Percentiles rank a stretch among this genome's conserved stretches.
Evolutionary conservation across 805 yeast genomes (phyloP).

Genomic region (Clavispora phyllophila): DNA sequence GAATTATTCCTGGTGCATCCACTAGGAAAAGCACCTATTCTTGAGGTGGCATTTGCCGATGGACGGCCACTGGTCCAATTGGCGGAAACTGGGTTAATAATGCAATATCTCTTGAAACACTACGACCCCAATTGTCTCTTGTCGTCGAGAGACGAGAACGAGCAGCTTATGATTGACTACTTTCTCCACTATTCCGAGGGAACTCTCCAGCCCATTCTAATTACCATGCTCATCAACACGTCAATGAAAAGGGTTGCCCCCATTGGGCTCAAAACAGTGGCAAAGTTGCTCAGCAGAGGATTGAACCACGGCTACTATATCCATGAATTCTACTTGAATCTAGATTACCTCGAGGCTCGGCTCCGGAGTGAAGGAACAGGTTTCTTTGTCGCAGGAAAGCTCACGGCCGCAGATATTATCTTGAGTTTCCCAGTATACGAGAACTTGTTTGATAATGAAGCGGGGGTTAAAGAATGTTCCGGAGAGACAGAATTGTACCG

Average conservation of each 20-base stretch:
- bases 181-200: conserved; percentile 59
- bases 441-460: conserved; percentile 25
- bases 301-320: conserved; percentile 45
- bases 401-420: conserved; percentile 57
- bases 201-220: conserved; percentile 47
- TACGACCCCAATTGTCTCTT: conserved; percentile 43
- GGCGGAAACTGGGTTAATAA: conserved; percentile 60
- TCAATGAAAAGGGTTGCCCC: conserved; percentile 43
- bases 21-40: conserved; percentile 58
- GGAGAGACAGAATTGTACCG: conserved; percentile 30
- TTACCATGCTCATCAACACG: conserved; percentile 33
- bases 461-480: conserved; percentile 28
- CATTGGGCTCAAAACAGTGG: conserved; percentile 41
- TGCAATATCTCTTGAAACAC: conserved; percentile 45
- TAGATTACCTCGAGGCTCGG: conserved; percentile 38
- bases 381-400: conserved; percentile 45
- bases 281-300: conserved; percentile 38
- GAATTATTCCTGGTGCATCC: conserved; percentile 52
- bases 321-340: conserved; percentile 39
- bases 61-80: conserved; percentile 31
- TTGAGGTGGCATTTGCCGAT: conserved; percentile 38
- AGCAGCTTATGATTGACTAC: conserved; percentile 43
- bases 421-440: conserved; percentile 41
- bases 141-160: conserved; percentile 33
- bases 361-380: conserved; percentile 27